A percentile compares a stretch with the other conserved stretches of the same genome.
Conservation (phyloP, 768 basidiomycete species). For the Rhizopogon vesiculosus region DNA sequence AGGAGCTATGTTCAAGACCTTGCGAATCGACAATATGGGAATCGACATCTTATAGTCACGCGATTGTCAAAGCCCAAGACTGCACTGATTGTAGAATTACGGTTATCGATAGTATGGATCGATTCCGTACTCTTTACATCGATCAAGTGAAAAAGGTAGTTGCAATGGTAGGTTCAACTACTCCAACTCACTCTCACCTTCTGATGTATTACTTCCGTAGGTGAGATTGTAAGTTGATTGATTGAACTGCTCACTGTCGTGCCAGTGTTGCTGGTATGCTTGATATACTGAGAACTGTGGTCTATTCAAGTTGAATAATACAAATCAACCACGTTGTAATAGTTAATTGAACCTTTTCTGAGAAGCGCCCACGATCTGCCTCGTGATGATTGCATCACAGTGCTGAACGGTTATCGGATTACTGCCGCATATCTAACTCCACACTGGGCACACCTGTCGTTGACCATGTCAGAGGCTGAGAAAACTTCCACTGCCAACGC, state of each 20-base stretch:
- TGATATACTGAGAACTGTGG: too few relatives aligned
- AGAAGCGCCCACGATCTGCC: background rate
- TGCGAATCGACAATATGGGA: background rate
- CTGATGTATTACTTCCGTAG: conserved; percentile 1
- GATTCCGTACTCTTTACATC: background rate
- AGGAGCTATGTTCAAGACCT: background rate
- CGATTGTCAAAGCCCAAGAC: background rate
- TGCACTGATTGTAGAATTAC: background rate
- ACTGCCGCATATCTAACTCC: background rate
- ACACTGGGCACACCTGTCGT: background rate
- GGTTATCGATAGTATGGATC: background rate
- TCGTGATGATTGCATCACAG: background rate
- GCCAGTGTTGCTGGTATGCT: too few relatives aligned
- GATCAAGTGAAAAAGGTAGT: background rate
- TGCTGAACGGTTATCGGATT: background rate
- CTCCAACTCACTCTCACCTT: conserved; percentile 8
- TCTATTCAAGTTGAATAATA: too few relatives aligned
- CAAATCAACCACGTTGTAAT: too few relatives aligned
- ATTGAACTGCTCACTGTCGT: too few relatives aligned
- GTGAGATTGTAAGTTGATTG: background rate
- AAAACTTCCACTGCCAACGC: background rate
- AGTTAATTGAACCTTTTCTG: too few relatives aligned
- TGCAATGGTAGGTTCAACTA: background rate
- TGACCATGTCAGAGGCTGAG: background rate
- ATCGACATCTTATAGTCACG: background rate